Evolutionary conservation across 495 filamentous ascomycete species (phyloP).

Genomic region (Xylaria longipes): DNA sequence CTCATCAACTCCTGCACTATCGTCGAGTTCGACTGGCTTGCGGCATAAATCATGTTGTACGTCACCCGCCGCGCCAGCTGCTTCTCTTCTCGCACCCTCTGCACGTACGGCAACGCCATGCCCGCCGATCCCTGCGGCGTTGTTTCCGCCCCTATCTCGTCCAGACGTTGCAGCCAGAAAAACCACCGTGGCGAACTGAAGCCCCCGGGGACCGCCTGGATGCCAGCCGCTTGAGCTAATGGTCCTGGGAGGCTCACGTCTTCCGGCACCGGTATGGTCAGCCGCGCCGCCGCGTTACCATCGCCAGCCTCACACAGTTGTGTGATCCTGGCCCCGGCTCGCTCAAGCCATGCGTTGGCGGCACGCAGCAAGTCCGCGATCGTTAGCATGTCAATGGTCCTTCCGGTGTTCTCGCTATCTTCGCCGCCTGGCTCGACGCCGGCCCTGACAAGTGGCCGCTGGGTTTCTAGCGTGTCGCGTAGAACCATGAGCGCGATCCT

Average conservation of each 20-base stretch:
- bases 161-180: constrained; percentile 32
- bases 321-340: constrained; percentile 26
- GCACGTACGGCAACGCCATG: constrained; percentile 21
- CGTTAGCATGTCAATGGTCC: constrained; percentile 26
- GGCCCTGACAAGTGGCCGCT: constrained; percentile 23
- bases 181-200: constrained; percentile 33
- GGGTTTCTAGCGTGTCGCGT: constrained; percentile 29
- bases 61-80: constrained; percentile 27
- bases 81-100: constrained; percentile 17
- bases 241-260: constrained; percentile 23
- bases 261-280: constrained; percentile 23
- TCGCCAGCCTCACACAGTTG: constrained; percentile 30
- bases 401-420: constrained; percentile 27
- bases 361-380: constrained; percentile 30
- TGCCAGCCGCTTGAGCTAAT: constrained; percentile 24
- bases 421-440: constrained; percentile 24
- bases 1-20: constrained; percentile 26
- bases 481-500: constrained; percentile 32
- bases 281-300: neutral
- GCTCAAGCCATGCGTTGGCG: constrained; percentile 28
- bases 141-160: constrained; percentile 31
- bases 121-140: neutral
- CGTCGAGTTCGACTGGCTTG: constrained; percentile 26
- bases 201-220: constrained; percentile 16
- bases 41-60: constrained; percentile 27